These are phyloP conservation scores for Boletellus sp. DNA, from an alignment of 768 basidiomycete species.

Conservation along the genomic window DNA sequence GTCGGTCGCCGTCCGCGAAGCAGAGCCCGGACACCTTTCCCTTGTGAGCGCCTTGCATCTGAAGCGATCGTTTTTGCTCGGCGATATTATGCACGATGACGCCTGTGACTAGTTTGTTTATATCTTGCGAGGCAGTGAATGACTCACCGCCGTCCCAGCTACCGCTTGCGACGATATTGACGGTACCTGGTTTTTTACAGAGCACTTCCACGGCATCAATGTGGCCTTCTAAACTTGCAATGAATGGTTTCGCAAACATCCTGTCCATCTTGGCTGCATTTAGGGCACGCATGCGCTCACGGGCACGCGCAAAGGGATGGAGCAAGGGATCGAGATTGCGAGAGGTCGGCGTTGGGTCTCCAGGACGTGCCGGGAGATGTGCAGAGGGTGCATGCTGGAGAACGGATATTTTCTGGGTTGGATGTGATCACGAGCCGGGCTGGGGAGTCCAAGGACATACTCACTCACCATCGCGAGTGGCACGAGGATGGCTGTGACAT, in stretches of 20 bases:
- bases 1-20: constrained; percentile 58
- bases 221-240: constrained; percentile 88
- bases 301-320: constrained; percentile 89
- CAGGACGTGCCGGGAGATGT: constrained; percentile 70
- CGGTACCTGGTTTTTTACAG: constrained; percentile 63
- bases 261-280: constrained; percentile 96
- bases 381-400: constrained; percentile 77
- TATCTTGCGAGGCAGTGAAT: not conserved
- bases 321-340: constrained; percentile 93
- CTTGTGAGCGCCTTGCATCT: constrained; percentile 71
- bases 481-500: too few relatives aligned
- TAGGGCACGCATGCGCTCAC: constrained; percentile 90
- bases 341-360: constrained; percentile 83
- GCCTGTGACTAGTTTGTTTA: constrained; percentile 41
- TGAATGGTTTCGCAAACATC: constrained; percentile 97
- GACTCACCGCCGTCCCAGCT: constrained; percentile 92
- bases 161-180: constrained; percentile 82
- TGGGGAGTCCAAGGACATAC: not conserved
- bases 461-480: constrained; percentile 14
- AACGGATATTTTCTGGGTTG: constrained; percentile 73
- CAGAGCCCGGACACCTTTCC: constrained; percentile 82
- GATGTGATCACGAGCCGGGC: constrained; percentile 3
- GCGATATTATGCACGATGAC: constrained; percentile 83
- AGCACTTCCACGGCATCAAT: constrained; percentile 91
- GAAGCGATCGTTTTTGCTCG: constrained; percentile 48